Percentiles rank a stretch among this genome's conserved stretches.
Conservation (phyloP, 257 asterid species). For the Nicotiana benthamiana region DNA sequence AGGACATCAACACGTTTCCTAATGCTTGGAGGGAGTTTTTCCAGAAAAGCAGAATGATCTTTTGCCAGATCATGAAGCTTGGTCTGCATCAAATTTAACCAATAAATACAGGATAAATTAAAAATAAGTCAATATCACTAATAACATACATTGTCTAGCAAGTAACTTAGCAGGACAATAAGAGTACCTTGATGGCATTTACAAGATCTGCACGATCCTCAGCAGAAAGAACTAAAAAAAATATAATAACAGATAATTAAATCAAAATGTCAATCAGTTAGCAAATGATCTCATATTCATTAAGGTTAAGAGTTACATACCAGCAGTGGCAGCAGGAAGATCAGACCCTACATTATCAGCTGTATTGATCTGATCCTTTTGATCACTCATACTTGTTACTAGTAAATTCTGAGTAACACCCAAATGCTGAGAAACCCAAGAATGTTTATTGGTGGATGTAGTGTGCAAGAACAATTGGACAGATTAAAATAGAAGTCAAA, state of each 20-base stretch:
- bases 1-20: constrained; percentile 2
- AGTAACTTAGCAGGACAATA: background rate
- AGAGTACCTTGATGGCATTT: constrained; percentile 10
- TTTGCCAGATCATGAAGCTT: constrained; percentile 9
- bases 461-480: background rate
- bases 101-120: no score
- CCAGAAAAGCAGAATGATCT: constrained; percentile 4
- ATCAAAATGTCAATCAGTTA: background rate
- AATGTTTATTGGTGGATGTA: background rate
- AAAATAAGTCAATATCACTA: background rate
- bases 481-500: background rate
- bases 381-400: background rate
- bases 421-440: background rate
- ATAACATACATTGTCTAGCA: no score
- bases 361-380: background rate
- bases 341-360: background rate
- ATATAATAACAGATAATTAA: background rate
- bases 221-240: background rate
- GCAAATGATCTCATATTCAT: background rate
- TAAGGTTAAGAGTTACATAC: background rate
- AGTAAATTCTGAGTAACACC: background rate
- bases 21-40: background rate
- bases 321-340: constrained; percentile 10
- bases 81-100: background rate
- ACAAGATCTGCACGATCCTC: constrained; percentile 14